Evolutionary conservation across 2,329 filamentous ascomycete genomes (phyloP), one percentile per base, ranked within the genome.

Genomic region (Phaeoacremonium minimum): DNA sequence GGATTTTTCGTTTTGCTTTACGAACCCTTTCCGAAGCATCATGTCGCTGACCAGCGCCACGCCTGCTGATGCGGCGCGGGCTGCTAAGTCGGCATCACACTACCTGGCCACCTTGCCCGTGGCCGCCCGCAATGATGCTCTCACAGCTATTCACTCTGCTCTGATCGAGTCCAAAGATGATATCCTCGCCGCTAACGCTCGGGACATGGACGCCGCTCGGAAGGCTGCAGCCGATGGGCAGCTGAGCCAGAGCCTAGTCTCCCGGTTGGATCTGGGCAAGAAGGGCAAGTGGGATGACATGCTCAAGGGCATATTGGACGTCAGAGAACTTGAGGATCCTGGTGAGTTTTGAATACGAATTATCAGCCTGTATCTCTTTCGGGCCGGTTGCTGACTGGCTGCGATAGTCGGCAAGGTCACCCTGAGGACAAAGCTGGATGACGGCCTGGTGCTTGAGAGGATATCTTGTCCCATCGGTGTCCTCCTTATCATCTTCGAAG

Each of bases 401-500:
- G 18, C 19, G 42, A 2, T 18, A 88, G 87, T 97, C 52, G 91
- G 91, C 52, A 85, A 84, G 56, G 73, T 93, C 36, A 90, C 87
- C 28, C 70, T 95, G 53, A 80, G 85, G 44, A 97, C 89, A 30
- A 77, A 83, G 39, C 75, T 98, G 9, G 93, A 97, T 59, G 85
- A 96, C 49, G 85, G 83, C 36, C 75, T 98, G 36, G 74, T 83
- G 35, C 75, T 98, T 41, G 88, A 95, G 57, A 82, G 90, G 44
- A 85, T 95, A 32, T 89, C 87, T 28, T 95, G 88, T 57, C 93
- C 93, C 6, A 97, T 98, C 49, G 93, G 93, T 41, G 90, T 97
- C n/a, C 77, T 98, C 29, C 77, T 98, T 48, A 93, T 98, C 64
- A 97, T 98, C 55, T 98, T 98, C 56, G 93, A 98, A 66, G 93